A percentile compares a stretch with the other conserved stretches of the same genome.
These are phyloP conservation scores for Aurifilum marmelostoma DNA, from an alignment of 2,329 filamentous ascomycete genomes.

Conservation along the genomic window DNA sequence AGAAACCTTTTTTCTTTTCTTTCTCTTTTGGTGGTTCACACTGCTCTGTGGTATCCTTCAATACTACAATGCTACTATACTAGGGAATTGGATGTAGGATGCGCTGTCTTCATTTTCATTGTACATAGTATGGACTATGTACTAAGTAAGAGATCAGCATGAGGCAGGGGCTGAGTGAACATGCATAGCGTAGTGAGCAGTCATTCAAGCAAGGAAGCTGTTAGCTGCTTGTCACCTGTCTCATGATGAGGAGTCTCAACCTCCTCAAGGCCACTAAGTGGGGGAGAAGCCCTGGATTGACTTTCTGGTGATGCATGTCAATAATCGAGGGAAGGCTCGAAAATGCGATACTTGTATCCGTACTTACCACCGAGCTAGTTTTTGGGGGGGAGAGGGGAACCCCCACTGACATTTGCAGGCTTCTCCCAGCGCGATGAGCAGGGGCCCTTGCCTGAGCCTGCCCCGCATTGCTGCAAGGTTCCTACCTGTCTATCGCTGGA, in stretches of 20 bases:
- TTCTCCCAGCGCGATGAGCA: neutral
- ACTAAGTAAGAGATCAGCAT: neutral
- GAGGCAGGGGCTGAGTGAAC: neutral
- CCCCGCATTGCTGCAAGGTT: conserved; percentile 3
- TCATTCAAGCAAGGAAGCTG: neutral
- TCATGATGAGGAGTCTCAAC: conserved; percentile 16
- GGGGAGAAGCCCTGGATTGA: conserved; percentile 1
- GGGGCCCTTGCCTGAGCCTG: neutral
- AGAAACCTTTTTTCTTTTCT: neutral
- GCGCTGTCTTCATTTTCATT: neutral
- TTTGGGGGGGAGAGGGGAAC: neutral
- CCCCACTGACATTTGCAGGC: neutral
- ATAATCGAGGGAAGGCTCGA: neutral
- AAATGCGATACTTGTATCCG: neutral
- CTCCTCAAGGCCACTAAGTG: neutral
- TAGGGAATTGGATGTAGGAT: neutral
- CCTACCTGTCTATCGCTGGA: neutral
- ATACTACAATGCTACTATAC: too few relatives aligned
- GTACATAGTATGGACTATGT: neutral
- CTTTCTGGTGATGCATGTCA: neutral
- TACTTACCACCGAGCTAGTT: neutral
- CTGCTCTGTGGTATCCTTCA: too few relatives aligned
- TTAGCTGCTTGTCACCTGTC: conserved; percentile 23
- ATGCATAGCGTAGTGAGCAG: too few relatives aligned
- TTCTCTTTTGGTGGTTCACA: too few relatives aligned